Evolutionary conservation across 495 filamentous ascomycete species (phyloP).

Genomic region (Saxophila tyrrhenica): DNA sequence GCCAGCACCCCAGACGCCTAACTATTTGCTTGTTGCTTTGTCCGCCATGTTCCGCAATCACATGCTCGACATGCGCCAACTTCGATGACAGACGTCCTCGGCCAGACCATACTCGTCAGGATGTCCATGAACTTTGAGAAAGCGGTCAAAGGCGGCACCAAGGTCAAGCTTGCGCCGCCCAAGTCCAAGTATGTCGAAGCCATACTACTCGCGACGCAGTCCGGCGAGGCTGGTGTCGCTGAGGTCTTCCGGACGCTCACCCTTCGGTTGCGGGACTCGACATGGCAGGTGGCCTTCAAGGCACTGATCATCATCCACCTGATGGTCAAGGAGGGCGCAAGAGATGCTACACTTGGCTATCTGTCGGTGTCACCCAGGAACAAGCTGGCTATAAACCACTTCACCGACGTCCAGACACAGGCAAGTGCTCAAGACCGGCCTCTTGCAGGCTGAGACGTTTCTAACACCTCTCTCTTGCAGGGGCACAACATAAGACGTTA

Average conservation of each 20-base stretch:
- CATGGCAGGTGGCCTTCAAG: constrained; percentile 98
- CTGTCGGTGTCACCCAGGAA: constrained; percentile 66
- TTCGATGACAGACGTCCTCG: neutral
- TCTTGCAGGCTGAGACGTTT: too few species aligned
- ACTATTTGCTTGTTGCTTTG: neutral
- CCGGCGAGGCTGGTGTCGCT: constrained; percentile 87
- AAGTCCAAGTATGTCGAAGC: constrained; percentile 99
- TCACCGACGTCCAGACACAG: constrained; percentile 92
- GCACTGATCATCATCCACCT: constrained; percentile 87
- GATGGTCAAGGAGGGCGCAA: constrained; percentile 93
- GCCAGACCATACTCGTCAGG: neutral
- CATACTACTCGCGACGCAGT: constrained; percentile 88
- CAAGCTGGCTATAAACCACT: constrained; percentile 75
- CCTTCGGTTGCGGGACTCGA: constrained; percentile 78
- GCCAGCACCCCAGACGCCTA: neutral
- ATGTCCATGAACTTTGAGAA: constrained; percentile 39
- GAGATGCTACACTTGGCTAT: constrained; percentile 75
- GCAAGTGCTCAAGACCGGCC: too few species aligned
- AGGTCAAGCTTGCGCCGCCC: constrained; percentile 88
- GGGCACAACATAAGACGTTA: constrained; percentile 92
- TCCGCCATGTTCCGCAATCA: neutral
- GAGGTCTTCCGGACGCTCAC: constrained; percentile 91
- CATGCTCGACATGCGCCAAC: neutral
- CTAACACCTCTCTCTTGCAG: too few species aligned
- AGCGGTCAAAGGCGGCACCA: constrained; percentile 37